These are phyloP conservation scores for Acrocalymma vagum DNA, from an alignment of 2,329 filamentous ascomycete genomes.

Conservation along the genomic window DNA sequence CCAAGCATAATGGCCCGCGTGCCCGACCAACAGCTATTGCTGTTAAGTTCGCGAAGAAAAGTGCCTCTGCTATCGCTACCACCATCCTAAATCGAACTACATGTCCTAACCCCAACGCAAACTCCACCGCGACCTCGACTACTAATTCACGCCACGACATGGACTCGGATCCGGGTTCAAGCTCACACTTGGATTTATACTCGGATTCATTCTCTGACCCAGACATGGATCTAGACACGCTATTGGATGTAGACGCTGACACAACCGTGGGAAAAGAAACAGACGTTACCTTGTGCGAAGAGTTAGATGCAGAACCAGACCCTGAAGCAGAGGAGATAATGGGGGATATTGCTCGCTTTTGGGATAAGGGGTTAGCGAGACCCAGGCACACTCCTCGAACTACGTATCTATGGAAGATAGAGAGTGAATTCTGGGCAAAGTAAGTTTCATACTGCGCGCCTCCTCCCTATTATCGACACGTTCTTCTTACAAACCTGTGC, in stretches of 20 bases:
- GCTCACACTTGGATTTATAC: conserved; percentile 7
- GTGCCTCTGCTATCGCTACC: too few species aligned
- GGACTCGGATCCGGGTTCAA: too few species aligned
- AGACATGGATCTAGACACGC: conserved; percentile 17
- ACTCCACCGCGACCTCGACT: background rate
- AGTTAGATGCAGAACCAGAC: conserved; percentile 19
- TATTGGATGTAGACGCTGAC: conserved; percentile 14
- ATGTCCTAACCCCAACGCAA: too few species aligned
- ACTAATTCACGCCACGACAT: too few species aligned
- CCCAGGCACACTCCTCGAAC: conserved; percentile 22
- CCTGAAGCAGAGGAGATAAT: conserved; percentile 27
- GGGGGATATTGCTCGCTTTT: conserved; percentile 20
- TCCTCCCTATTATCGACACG: background rate
- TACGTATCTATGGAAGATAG: conserved; percentile 21
- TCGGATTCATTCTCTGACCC: conserved; percentile 12
- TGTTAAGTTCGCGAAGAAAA: too few species aligned
- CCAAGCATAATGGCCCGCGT: too few species aligned
- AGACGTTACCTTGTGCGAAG: conserved; percentile 4
- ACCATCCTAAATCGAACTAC: too few species aligned
- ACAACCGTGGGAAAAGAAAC: too few species aligned
- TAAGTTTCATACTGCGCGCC: conserved; percentile 11
- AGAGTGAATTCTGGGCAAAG: conserved; percentile 22
- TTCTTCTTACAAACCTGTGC: too few species aligned
- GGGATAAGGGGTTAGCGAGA: conserved; percentile 21
- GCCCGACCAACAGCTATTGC: too few species aligned